Evolutionary conservation across 2,329 filamentous ascomycete genomes (phyloP).

Genomic region (Aspergillus sclerotialis): DNA sequence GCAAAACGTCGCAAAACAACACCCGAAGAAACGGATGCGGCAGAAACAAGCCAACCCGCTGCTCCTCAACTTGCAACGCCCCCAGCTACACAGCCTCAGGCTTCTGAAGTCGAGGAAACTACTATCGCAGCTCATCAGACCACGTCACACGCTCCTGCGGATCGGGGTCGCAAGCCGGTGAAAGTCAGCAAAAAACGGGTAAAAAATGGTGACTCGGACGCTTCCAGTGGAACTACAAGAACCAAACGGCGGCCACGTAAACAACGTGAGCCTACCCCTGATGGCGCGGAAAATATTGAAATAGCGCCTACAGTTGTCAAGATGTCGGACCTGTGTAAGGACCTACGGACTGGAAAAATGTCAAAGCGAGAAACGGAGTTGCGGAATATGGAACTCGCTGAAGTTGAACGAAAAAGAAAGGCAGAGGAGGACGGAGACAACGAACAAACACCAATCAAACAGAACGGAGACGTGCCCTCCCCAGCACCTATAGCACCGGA

Average conservation of each 20-base stretch:
- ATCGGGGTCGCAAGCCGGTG: slow-evolving; percentile 11
- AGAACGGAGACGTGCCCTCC: slow-evolving; percentile 18
- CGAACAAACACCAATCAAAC: slow-evolving; percentile 14
- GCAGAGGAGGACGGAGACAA: slow-evolving; percentile 27
- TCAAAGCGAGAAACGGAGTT: slow-evolving; percentile 53
- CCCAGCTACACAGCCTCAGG: slow-evolving; percentile 18
- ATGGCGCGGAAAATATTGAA: slow-evolving; percentile 41
- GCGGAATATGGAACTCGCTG: slow-evolving; percentile 50
- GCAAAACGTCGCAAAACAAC: slow-evolving; percentile 21
- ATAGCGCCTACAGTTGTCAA: slow-evolving; percentile 49
- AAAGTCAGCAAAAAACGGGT: slow-evolving; percentile 20
- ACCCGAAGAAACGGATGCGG: slow-evolving; percentile 2
- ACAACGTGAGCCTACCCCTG: slow-evolving; percentile 38
- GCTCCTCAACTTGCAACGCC: slow-evolving; percentile 12
- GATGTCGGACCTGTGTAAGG: slow-evolving; percentile 53
- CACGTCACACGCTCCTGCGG: slow-evolving; percentile 14
- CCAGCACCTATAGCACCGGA: slow-evolving; percentile 14
- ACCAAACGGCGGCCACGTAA: slow-evolving; percentile 23
- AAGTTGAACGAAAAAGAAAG: slow-evolving; percentile 40
- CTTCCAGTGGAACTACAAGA: slow-evolving; percentile 12
- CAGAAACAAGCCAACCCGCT: slow-evolving; percentile 1
- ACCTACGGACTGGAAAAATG: slow-evolving; percentile 47
- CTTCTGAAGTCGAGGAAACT: slow-evolving; percentile 13
- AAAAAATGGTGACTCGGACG: slow-evolving; percentile 16
- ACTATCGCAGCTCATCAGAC: slow-evolving; percentile 13